These are phyloP conservation scores for Ophiocordyceps camponoti-leonardi DNA, from an alignment of 2,329 filamentous ascomycete species.

Conservation along the genomic window DNA sequence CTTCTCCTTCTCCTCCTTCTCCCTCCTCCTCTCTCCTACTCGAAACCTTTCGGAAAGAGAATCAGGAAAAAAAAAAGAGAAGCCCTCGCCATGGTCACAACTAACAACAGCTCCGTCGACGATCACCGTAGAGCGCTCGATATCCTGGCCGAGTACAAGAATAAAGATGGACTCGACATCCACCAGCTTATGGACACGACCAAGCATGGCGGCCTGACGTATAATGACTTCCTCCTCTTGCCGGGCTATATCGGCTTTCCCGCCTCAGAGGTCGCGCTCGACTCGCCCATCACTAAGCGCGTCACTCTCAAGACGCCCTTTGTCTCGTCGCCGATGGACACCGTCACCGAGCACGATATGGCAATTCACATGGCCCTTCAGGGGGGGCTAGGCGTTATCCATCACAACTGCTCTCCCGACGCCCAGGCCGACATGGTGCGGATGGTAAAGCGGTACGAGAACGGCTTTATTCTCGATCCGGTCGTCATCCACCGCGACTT, in stretches of 20 bases:
- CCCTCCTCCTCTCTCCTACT: background rate
- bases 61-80: background rate
- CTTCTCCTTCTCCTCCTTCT: constrained; percentile 21
- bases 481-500: constrained; percentile 77
- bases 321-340: constrained; percentile 98
- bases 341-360: constrained; percentile 98
- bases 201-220: constrained; percentile 84
- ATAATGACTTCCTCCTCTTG: constrained; percentile 95
- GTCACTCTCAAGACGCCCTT: constrained; percentile 94
- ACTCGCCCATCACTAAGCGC: constrained; percentile 85
- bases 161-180: constrained; percentile 73
- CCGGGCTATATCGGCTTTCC: constrained; percentile 98
- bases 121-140: constrained; percentile 64
- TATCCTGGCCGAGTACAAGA: constrained; percentile 63
- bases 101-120: constrained; percentile 39
- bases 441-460: constrained; percentile 98
- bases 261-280: constrained; percentile 72
- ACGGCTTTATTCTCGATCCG: constrained; percentile 95
- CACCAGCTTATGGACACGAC: constrained; percentile 79
- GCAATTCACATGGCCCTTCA: constrained; percentile 91
- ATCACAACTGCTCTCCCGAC: constrained; percentile 98
- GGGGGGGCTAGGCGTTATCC: constrained; percentile 82
- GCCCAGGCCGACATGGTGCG: constrained; percentile 97
- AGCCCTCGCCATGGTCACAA: constrained; percentile 6
- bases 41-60: background rate